phyloP scores from a whole-genome alignment of 352 stramenopile genomes.

The Pseudoperonospora humuli region DNA sequence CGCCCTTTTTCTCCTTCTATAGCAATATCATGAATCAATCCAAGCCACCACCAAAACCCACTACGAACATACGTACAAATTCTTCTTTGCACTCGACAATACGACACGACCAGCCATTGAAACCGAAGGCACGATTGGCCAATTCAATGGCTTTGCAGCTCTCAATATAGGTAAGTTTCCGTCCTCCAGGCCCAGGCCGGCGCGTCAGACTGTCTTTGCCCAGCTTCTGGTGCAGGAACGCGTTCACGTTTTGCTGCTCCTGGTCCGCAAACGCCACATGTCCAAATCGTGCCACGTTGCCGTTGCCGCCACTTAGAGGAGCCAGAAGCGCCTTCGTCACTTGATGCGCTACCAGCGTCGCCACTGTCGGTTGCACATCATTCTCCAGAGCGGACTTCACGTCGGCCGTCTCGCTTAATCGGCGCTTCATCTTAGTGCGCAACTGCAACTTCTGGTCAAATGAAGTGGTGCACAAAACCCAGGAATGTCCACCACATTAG shows the following conservation, averaged over 20 bases:
- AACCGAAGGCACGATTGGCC: conserved; percentile 82
- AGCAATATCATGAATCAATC: neutral
- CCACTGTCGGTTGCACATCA: conserved; percentile 38
- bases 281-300: conserved; percentile 37
- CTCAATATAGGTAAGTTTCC: conserved; percentile 81
- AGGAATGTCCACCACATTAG: neutral
- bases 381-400: conserved; percentile 13
- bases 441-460: conserved; percentile 14
- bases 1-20: conserved; percentile 59
- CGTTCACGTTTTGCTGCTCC: conserved; percentile 52
- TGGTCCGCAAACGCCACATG: conserved; percentile 38
- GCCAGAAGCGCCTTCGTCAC: conserved; percentile 10
- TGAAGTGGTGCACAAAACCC: conserved; percentile 1
- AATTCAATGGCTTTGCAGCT: conserved; percentile 87
- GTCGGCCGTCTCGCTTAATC: conserved; percentile 16
- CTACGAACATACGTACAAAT: conserved; percentile 48
- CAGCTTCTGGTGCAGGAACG: conserved; percentile 79
- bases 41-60: neutral
- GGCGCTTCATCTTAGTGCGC: conserved; percentile 58
- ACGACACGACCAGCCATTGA: conserved; percentile 82
- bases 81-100: conserved; percentile 83
- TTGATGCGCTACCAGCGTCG: conserved; percentile 32
- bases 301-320: neutral
- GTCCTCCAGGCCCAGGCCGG: conserved; percentile 57
- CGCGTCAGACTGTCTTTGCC: conserved; percentile 64